Evolutionary conservation across 331 rosid species (phyloP).

Genomic region (Saraca asoca): DNA sequence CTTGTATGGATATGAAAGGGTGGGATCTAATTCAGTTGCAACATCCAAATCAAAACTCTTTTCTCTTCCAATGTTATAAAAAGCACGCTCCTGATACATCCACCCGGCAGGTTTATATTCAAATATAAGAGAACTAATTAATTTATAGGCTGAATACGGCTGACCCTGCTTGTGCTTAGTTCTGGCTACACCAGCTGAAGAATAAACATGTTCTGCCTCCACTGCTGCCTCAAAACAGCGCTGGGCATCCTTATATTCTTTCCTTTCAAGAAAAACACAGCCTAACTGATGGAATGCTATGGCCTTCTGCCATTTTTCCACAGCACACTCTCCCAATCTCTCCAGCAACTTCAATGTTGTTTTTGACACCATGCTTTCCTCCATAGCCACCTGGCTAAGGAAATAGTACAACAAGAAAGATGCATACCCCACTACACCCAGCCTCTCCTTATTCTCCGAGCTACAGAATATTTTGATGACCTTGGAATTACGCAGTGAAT

Average conservation of each 20-base stretch:
- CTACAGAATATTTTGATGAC: conserved; percentile 53
- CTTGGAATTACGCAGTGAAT: conserved; percentile 47
- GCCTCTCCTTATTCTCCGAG: conserved; percentile 56
- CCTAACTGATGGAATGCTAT: conserved; percentile 78
- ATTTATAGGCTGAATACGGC: conserved; percentile 69
- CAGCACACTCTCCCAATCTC: conserved; percentile 63
- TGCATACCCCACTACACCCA: conserved; percentile 52
- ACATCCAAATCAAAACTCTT: conserved; percentile 63
- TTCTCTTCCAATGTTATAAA: conserved; percentile 72
- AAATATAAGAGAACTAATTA: conserved; percentile 65
- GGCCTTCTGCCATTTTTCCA: conserved; percentile 66
- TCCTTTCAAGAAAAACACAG: conserved; percentile 65
- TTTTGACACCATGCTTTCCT: conserved; percentile 68
- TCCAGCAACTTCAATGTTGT: conserved; percentile 62
- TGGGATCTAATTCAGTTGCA: conserved; percentile 76
- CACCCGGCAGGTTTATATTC: conserved; percentile 75
- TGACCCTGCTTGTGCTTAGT: conserved; percentile 72
- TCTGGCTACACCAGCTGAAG: conserved; percentile 76
- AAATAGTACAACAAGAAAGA: conserved; percentile 75
- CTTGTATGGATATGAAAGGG: conserved; percentile 71
- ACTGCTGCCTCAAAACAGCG: conserved; percentile 61
- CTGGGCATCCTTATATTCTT: conserved; percentile 57
- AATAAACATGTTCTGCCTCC: conserved; percentile 71
- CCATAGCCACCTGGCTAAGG: conserved; percentile 78
- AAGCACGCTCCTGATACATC: conserved; percentile 91